Percentiles rank a stretch among this genome's conserved stretches.
These are phyloP conservation scores for Magnolia changhungtana DNA, from an alignment of 164 flowering plant genomes.

Conservation along the genomic window DNA sequence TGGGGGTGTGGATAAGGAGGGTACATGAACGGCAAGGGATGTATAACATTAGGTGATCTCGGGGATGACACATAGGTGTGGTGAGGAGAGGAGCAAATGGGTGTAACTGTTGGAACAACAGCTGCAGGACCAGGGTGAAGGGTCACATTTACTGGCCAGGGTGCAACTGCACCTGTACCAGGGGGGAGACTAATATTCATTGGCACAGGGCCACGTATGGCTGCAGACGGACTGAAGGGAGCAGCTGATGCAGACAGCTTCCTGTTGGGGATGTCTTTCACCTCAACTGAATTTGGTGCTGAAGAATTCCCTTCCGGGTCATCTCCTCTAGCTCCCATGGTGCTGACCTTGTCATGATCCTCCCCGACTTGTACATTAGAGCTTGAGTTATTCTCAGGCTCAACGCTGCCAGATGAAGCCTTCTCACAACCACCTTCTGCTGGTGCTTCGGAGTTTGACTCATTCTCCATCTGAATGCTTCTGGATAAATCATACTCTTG, in stretches of 20 bases:
- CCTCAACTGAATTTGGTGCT: slow-evolving; percentile 28
- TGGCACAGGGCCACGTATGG: slow-evolving; percentile 47
- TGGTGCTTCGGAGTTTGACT: slow-evolving; percentile 22
- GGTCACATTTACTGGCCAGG: slow-evolving; percentile 86
- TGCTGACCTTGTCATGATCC: slow-evolving; percentile 23
- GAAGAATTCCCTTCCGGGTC: slow-evolving; percentile 1
- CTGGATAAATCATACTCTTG: slow-evolving; percentile 3
- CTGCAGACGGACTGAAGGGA: slow-evolving; percentile 81
- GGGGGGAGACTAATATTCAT: slow-evolving; percentile 61
- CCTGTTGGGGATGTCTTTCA: slow-evolving; percentile 52
- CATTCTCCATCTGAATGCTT: slow-evolving; percentile 21
- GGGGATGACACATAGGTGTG: slow-evolving; percentile 85
- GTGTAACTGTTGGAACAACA: slow-evolving; percentile 44
- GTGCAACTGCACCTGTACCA: slow-evolving; percentile 54
- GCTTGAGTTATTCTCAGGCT: slow-evolving; percentile 22
- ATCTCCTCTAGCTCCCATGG: slow-evolving; percentile 2
- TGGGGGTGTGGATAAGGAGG: slow-evolving; percentile 73
- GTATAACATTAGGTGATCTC: slow-evolving; percentile 77
- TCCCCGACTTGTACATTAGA: slow-evolving; percentile 33
- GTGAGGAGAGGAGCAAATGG: slow-evolving; percentile 77
- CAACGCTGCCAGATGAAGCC: slow-evolving; percentile 22
- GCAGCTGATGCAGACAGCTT: slow-evolving; percentile 94
- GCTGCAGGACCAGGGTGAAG: slow-evolving; percentile 61
- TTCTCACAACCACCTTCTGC: slow-evolving; percentile 21
- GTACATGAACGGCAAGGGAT: slow-evolving; percentile 71